Base-by-base conservation (phyloP, 768 basidiomycete species). In the Leucogyrophana mollusca region DNA sequence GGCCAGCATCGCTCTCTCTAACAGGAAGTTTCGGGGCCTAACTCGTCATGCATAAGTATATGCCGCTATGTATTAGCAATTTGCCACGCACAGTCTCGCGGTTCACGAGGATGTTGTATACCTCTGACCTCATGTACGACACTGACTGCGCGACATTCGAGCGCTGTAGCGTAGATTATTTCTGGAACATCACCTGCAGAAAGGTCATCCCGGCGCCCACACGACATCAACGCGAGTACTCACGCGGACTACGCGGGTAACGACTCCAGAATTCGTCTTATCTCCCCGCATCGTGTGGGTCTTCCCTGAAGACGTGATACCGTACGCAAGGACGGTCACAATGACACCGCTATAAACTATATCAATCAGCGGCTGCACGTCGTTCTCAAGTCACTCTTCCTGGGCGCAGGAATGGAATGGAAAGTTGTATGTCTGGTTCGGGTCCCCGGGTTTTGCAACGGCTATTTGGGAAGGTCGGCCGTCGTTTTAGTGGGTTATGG, bases 201-300 rank as follows among this genome's bases (percentile, higher is more conserved):
- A 13, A 30, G 27, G 34, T 45, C n/a, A n/a, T n/a, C n/a, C n/a
- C n/a, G n/a, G n/a, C n/a, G n/a, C 36, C 22, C 22, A 38, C 11
- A 43, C n/a, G n/a, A n/a, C n/a, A n/a, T n/a, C n/a, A n/a, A n/a
- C n/a, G n/a, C n/a, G 32, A 16, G 20, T 21, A 56, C 78, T 38
- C 50, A 85, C 90, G 60, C 79, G 66, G n/a, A 94, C 82, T 5
- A 83, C 82, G 21, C 89, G 77, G 18, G 90, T 90, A 53, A 94
- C 93, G 45, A 94, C 84, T 1, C 92, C 92, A n/a, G 87, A 88
- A 24, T 88, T 75, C 1, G 72, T 39, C 30, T 66, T 74, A 6
- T 75, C 82, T 30, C 92, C 92, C 67, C 94, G 91, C 89, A 95
- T 94, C 0, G 93, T 95, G 63, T 92, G 82, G 0, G 91, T 94